Percentiles rank a stretch among this genome's conserved stretches.
Evolutionary conservation across 768 basidiomycete genomes (phyloP).

Genomic region (Pleurotus djamor): DNA sequence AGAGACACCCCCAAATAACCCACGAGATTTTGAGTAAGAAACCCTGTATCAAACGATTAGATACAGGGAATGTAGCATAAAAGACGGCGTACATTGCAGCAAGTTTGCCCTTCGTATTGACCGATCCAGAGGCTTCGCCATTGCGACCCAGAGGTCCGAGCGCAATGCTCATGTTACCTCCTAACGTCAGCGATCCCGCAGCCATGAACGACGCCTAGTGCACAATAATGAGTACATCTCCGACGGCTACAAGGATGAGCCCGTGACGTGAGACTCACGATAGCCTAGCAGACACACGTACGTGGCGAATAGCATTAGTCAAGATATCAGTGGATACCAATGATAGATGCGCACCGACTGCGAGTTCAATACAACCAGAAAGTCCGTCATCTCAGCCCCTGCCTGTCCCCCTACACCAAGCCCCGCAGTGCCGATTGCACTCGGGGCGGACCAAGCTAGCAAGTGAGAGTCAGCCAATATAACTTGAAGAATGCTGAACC

Average conservation of each 20-base stretch:
- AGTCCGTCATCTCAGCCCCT: constrained; percentile 89
- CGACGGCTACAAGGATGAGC: too few species aligned
- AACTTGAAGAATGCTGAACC: not conserved
- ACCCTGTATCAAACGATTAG: too few species aligned
- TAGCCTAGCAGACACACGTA: too few species aligned
- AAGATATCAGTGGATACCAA: constrained; percentile 7
- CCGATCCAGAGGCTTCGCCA: constrained; percentile 84
- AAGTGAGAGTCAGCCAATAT: constrained; percentile 5
- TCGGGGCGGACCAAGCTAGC: constrained; percentile 89
- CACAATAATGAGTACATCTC: too few species aligned
- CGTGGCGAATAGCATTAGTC: too few species aligned
- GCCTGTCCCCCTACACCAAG: constrained; percentile 83
- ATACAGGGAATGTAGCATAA: constrained; percentile 1
- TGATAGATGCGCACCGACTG: constrained; percentile 49
- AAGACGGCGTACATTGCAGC: constrained; percentile 79
- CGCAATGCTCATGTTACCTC: constrained; percentile 87
- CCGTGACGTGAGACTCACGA: constrained; percentile 43
- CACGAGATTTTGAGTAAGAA: too few species aligned
- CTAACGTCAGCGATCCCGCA: constrained; percentile 85
- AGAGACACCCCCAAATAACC: too few species aligned
- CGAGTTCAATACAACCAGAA: constrained; percentile 86
- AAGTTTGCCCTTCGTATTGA: constrained; percentile 83
- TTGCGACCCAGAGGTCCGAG: constrained; percentile 93
- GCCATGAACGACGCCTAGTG: constrained; percentile 93
- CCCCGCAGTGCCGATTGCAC: constrained; percentile 92